Base-by-base conservation (phyloP, 2,329 filamentous ascomycete species). In the Plectosphaerella cucumerina region DNA sequence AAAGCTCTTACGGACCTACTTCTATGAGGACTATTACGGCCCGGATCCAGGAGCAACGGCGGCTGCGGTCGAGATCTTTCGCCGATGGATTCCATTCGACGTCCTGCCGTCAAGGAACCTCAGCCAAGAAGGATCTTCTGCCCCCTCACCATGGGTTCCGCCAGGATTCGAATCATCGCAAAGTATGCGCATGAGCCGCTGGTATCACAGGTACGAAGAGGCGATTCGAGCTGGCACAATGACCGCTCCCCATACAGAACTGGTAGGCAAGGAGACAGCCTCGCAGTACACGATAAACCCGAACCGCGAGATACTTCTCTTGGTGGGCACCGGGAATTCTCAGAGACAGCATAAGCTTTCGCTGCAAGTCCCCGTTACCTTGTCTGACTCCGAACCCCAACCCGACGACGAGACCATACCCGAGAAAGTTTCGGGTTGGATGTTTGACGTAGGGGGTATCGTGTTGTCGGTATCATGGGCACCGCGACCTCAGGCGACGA, bases 401-500 rank as follows among this genome's bases (percentile, higher is more conserved):
- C 26, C 4, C 26, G 26, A 31, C 9, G 26, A 31, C 26, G 12
- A 31, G 2, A 31, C 26, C 26, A 11, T 10, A 11, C 26, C 26
- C 26, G 8, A 31, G 26, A 31, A 31, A 11, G 26, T 31, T 31
- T 5, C 56, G 63, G 78, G 77, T 4, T 82, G 77, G 77, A 65
- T 82, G 56, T 59, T 84, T 14, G 76, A 84, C 52, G 69, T 74
- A 0, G 79, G 77, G 11, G 80, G 80, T 47, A 70, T 81, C 14
- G 72, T 80, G 5, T 62, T 77, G 5, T 68, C 72, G 22, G 73
- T 83, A 62, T 74, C 71, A 44, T 84, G 81, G 81, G 76, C 74
- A 1, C 73, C 75, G 2, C 56, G 64, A 2, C 58, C 61, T 3
- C 63, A 63, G 10, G 60, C 66, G 17, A 58, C 64, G 6, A 62